Evolutionary conservation across 805 yeast genomes (phyloP), one percentile per base, ranked within the genome.

Genomic region (Zygoascus bituminiphila): DNA sequence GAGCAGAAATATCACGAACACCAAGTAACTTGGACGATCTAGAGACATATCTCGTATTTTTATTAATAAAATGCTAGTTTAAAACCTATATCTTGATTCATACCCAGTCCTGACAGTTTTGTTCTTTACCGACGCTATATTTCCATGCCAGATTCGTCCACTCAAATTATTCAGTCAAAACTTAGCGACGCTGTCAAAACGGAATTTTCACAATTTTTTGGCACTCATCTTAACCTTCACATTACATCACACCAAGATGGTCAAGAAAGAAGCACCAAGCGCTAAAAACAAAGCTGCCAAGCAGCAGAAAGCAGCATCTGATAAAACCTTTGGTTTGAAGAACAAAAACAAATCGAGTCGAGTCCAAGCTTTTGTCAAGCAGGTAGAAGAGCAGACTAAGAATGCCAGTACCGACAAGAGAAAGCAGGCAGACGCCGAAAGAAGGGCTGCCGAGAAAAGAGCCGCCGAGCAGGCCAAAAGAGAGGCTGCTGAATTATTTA

Each of bases 261-360:
- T 45, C 48, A 20, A 86, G 83, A 71, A 77, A 76, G 61, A 69
- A 69, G 51, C 70, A 72, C 57, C 70, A 68, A 54, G 68, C 70
- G 47, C 70, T 74, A 61, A 84, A 69, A 79, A 77, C 47, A 73
- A 73, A 61, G 67, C 72, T 35, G 62, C 64, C 48, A 81, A 83
- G 71, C 75, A 76, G 57, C 74, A 72, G 58, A 77, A 78, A 61
- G 73, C 77, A 60, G 72, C 77, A 48, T 81, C 82, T 53, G 98
- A 93, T 68, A 89, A 87, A 70, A 87, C 97, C 2, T 93, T 93
- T 64, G 98, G 98, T 50, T 73, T 93, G 74, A 93, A 89, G 63
- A 93, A 93, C 54, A 93, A 93, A 66, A 91, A 93, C 70, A 87
- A 88, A 64, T 88, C 97, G 39, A 78, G 91, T 61, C 93, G 83